Evolutionary conservation across 1,139 yeast species (phyloP).

Genomic region (Debaryomyces subglobosus): DNA sequence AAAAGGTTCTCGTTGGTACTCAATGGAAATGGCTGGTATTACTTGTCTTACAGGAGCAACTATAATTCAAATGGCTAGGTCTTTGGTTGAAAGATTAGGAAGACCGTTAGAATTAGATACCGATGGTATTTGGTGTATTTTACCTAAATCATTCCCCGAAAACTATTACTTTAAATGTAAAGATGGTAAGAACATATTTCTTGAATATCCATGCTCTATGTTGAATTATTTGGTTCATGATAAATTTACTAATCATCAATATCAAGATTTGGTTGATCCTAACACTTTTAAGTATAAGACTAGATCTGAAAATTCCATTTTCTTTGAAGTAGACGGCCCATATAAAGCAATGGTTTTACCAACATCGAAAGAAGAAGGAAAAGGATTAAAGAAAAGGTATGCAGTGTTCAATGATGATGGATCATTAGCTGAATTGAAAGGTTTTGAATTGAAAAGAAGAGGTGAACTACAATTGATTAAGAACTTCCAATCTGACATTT

Average conservation of each 20-base stretch:
- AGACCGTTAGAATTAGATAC: conserved; percentile 96
- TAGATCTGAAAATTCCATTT: conserved; percentile 88
- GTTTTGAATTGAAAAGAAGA: conserved; percentile 94
- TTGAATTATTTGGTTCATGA: conserved; percentile 91
- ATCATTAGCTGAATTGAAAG: conserved; percentile 90
- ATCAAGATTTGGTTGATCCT: conserved; percentile 82
- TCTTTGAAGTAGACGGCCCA: conserved; percentile 98
- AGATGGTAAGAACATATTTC: conserved; percentile 74
- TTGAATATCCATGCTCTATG: conserved; percentile 97
- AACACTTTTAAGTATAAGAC: conserved; percentile 70
- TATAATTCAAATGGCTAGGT: conserved; percentile 94
- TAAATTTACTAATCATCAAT: conserved; percentile 90
- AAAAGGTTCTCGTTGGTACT: conserved; percentile 98
- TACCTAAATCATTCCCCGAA: conserved; percentile 93
- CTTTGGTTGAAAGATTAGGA: conserved; percentile 91
- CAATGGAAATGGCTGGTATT: conserved; percentile 99
- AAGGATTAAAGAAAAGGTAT: conserved; percentile 92
- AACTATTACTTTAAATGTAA: conserved; percentile 70
- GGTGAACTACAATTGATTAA: conserved; percentile 95
- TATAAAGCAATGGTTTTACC: conserved; percentile 97
- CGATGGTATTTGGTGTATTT: conserved; percentile 99
- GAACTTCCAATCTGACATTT: conserved; percentile 93
- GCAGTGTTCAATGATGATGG: conserved; percentile 98
- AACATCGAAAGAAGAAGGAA: conserved; percentile 96
- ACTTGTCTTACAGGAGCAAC: conserved; percentile 98